Conservation (phyloP, 2,329 filamentous ascomycete genomes). For the Aspergillus sp. region DNA sequence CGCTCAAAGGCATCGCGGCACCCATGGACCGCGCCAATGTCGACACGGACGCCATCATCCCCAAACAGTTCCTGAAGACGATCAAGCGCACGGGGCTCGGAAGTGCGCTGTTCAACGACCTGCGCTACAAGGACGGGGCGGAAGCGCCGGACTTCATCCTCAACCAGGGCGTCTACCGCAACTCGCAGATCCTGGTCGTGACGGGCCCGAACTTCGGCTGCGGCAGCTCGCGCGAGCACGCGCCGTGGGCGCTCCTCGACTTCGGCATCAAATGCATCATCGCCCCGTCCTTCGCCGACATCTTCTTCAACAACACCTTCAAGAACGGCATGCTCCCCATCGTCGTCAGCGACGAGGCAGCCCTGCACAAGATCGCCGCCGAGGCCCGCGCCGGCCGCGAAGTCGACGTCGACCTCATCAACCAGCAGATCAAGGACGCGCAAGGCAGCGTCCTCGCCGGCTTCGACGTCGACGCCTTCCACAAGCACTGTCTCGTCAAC, state of each 20-base stretch:
- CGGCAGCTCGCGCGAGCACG: constrained; percentile 85
- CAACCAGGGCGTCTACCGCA: constrained; percentile 78
- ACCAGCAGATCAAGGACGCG: constrained; percentile 70
- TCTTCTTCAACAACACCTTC: constrained; percentile 99
- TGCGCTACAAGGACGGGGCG: constrained; percentile 67
- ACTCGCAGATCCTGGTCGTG: constrained; percentile 79
- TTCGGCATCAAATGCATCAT: constrained; percentile 94
- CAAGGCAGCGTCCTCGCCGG: constrained; percentile 62
- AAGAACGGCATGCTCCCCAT: constrained; percentile 99
- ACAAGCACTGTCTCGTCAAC: constrained; percentile 88
- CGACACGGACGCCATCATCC: constrained; percentile 98
- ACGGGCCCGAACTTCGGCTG: constrained; percentile 94
- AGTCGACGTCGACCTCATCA: constrained; percentile 79
- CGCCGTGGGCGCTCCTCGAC: constrained; percentile 91
- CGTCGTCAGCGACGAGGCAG: constrained; percentile 56
- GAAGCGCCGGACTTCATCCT: constrained; percentile 78
- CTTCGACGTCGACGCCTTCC: constrained; percentile 87
- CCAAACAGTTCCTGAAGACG: constrained; percentile 98
- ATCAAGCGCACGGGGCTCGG: constrained; percentile 96
- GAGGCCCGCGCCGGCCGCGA: constrained; percentile 74
- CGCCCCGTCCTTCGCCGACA: constrained; percentile 78
- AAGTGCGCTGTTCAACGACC: constrained; percentile 73
- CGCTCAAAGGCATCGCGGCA: constrained; percentile 77
- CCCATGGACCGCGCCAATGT: constrained; percentile 82
- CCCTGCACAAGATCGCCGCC: constrained; percentile 60